Evolutionary conservation across 139 green algal species (phyloP), one percentile per base, ranked within the genome.

Genomic region (Chlorella sp.): DNA sequence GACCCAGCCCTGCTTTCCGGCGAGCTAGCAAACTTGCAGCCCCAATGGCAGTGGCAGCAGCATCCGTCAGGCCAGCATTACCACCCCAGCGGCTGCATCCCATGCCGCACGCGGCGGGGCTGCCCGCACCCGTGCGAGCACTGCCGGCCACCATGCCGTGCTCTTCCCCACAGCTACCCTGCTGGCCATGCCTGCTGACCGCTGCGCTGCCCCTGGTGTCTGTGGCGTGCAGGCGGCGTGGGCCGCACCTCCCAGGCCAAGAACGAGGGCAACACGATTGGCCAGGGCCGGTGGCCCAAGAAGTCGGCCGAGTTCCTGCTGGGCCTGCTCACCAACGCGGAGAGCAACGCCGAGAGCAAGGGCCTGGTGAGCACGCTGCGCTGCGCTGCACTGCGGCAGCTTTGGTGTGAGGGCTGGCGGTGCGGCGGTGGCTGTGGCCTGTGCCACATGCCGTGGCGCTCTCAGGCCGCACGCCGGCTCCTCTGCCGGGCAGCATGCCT

Each of bases 281-380:
- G 94, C 51, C 95, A 98, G 94, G 98, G 94, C 64, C 95, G 98
- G 60, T 99, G 98, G 98, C 98, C 98, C 73, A 94, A 95, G 75
- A 99, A 99, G 96, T 96, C 89, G 21, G 89, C 79, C 72, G 91
- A 98, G 91, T 97, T 99, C 90, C 89, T 99, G 75, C 93, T 99
- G 41, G 93, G 93, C 76, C 92, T 99, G 80, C 92, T 99, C n/a
- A 98, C 97, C 90, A 99, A 99, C 82, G 98, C 98, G 25, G 97
- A 99, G 93, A 95, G 91, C 90, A 99, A 99, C 86, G 97, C 98
- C 56, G 97, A 99, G 94, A 94, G 96, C 71, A 32, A 86, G 38
- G 60, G 47, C 17, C 17, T 55, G n/a, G 21, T 56, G 75, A 36
- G 63, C 38, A 28, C 20, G 17, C 56, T 60, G 26, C n/a, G 23